phyloP scores from a whole-genome alignment of 2,329 filamentous ascomycete species.

The Epichloe brachyelytri region DNA sequence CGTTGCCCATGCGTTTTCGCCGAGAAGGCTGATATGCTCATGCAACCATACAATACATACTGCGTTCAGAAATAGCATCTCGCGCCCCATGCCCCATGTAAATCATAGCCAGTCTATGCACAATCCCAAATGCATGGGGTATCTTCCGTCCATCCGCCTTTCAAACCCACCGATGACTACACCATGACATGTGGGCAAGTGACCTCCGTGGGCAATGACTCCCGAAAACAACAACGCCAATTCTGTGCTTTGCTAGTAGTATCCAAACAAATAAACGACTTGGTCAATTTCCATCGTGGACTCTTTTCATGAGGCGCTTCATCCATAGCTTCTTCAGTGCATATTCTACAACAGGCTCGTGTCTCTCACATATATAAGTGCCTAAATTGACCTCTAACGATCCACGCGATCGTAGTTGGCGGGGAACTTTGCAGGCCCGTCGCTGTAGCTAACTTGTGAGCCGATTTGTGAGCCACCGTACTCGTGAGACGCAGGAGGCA shows the following conservation, averaged over 20 bases:
- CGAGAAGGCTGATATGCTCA: neutral
- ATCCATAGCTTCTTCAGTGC: neutral
- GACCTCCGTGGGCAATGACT: neutral
- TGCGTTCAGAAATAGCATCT: neutral
- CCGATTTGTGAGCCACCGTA: slow-evolving; percentile 26
- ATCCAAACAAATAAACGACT: neutral
- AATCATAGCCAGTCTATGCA: neutral
- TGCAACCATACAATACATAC: neutral
- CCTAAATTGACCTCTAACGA: slow-evolving; percentile 13
- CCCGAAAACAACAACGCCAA: neutral
- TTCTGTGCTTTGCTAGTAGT: neutral
- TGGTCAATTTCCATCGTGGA: neutral
- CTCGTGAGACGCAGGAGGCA: slow-evolving; percentile 12
- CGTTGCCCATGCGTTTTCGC: too few species aligned
- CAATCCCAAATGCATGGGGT: neutral
- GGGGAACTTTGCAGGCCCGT: slow-evolving; percentile 40
- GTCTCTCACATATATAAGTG: slow-evolving; percentile 7
- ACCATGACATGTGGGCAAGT: neutral
- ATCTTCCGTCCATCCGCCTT: neutral
- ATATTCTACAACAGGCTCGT: slow-evolving; percentile 7
- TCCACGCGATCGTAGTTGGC: slow-evolving; percentile 43
- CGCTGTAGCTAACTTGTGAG: slow-evolving; percentile 30
- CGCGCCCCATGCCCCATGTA: neutral
- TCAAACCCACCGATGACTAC: too few species aligned
- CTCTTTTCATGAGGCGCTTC: neutral